These are phyloP conservation scores for Elongisporangium anandrum DNA, from an alignment of 352 stramenopile species.

Conservation along the genomic window DNA sequence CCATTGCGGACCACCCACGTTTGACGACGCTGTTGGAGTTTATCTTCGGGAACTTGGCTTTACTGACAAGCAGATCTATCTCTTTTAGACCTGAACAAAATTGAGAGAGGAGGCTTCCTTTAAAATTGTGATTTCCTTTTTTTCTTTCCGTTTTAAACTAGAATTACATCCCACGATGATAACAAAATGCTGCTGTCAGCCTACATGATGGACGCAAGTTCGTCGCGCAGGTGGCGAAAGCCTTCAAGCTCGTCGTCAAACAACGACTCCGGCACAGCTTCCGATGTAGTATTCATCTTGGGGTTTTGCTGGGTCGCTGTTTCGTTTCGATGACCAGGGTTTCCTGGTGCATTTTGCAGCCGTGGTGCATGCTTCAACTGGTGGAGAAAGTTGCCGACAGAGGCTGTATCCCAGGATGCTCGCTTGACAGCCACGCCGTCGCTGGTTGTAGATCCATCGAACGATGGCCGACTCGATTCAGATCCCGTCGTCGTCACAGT, in stretches of 20 bases:
- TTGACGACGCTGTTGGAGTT: constrained; percentile 51
- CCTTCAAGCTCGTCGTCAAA: constrained; percentile 78
- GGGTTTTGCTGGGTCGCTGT: neutral
- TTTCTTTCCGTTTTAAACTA: neutral
- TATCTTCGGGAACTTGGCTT: constrained; percentile 49
- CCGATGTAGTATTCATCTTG: neutral
- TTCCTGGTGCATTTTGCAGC: constrained; percentile 19
- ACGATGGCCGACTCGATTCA: constrained; percentile 11
- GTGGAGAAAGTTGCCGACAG: constrained; percentile 72
- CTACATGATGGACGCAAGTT: constrained; percentile 41
- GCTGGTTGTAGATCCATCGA: constrained; percentile 13
- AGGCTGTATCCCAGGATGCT: constrained; percentile 45
- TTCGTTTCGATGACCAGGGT: neutral
- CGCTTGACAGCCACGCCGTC: constrained; percentile 6
- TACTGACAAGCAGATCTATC: constrained; percentile 49
- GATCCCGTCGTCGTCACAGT: constrained; percentile 44
- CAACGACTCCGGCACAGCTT: constrained; percentile 10
- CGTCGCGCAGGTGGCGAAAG: constrained; percentile 64
- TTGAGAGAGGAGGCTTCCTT: neutral
- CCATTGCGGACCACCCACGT: constrained; percentile 66
- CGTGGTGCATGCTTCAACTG: constrained; percentile 76
- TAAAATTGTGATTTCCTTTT: neutral
- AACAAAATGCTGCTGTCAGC: neutral
- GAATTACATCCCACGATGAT: neutral
- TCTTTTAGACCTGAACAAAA: constrained; percentile 36